Evolutionary conservation across 139 green algal genomes (phyloP).

Genomic region (Dunaliella sp.): DNA sequence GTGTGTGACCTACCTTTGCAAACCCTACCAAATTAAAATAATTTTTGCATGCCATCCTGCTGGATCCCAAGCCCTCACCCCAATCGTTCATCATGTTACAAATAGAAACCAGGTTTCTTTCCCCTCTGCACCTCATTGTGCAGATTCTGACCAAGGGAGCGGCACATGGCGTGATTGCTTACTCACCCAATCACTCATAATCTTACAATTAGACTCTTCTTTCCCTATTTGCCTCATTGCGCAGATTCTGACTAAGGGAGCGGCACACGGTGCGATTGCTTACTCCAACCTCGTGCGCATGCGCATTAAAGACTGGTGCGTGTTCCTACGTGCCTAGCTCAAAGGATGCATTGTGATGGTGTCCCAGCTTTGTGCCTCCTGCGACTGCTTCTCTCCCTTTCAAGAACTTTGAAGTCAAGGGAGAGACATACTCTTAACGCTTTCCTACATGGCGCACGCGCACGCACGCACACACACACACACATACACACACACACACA

Average conservation of each 20-base stretch:
- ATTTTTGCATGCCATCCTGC: no score
- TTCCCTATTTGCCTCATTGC: not conserved
- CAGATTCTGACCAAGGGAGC: constrained; percentile 9
- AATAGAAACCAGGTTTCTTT: constrained; percentile 1
- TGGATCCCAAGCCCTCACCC: no score
- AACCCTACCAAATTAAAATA: no score
- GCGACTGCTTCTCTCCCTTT: no score
- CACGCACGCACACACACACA: not conserved
- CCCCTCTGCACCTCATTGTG: not conserved
- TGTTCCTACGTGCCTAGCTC: no score
- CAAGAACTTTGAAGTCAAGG: no score
- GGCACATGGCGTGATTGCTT: constrained; percentile 9
- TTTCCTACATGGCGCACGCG: no score
- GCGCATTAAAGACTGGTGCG: constrained; percentile 66
- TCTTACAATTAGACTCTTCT: not conserved
- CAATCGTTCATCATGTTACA: not conserved
- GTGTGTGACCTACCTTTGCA: no score
- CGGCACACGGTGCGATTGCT: constrained; percentile 11
- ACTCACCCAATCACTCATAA: not conserved
- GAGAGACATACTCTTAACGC: no score
- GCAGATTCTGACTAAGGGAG: constrained; percentile 6
- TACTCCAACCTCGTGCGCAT: constrained; percentile 44
- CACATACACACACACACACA: not conserved
- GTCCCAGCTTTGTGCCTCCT: no score
- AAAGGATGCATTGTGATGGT: no score